phyloP scores from a whole-genome alignment of 257 asterid genomes.

The Ocimum tenuiflorum region DNA sequence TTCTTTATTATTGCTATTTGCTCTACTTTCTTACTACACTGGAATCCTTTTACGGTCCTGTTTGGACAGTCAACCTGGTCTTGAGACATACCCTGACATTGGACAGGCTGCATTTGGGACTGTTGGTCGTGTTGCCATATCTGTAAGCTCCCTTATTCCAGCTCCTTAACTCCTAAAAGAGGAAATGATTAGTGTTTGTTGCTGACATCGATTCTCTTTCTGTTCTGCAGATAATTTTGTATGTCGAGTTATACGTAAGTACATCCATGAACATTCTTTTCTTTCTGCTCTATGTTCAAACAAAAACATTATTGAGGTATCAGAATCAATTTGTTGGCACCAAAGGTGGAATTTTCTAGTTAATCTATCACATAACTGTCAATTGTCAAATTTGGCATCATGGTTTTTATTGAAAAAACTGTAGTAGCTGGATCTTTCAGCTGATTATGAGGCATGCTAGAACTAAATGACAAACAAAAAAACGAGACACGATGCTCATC shows the following conservation, averaged over 20 bases:
- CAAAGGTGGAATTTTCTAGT: too few species aligned
- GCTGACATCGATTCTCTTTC: slow-evolving; percentile 21
- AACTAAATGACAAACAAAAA: neutral
- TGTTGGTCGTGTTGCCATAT: slow-evolving; percentile 65
- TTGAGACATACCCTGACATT: slow-evolving; percentile 89
- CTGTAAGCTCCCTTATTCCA: slow-evolving; percentile 41
- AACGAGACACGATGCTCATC: neutral
- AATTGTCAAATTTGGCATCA: too few species aligned
- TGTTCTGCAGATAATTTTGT: slow-evolving; percentile 69
- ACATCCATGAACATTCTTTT: neutral
- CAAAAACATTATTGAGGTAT: neutral
- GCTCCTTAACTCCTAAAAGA: neutral
- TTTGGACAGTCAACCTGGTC: slow-evolving; percentile 94
- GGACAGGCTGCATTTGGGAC: slow-evolving; percentile 98
- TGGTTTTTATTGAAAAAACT: neutral
- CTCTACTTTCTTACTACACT: slow-evolving; percentile 75
- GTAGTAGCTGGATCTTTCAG: neutral
- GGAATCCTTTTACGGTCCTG: slow-evolving; percentile 78
- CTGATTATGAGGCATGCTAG: neutral
- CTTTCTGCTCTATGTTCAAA: neutral
- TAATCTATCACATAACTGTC: neutral
- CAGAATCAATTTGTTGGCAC: too few species aligned
- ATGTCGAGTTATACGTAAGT: slow-evolving; percentile 92
- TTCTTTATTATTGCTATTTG: slow-evolving; percentile 59
- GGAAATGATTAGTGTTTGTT: neutral